Conservation (phyloP, 1,284 basidiomycete genomes). For the Moesziomyces antarcticus region DNA sequence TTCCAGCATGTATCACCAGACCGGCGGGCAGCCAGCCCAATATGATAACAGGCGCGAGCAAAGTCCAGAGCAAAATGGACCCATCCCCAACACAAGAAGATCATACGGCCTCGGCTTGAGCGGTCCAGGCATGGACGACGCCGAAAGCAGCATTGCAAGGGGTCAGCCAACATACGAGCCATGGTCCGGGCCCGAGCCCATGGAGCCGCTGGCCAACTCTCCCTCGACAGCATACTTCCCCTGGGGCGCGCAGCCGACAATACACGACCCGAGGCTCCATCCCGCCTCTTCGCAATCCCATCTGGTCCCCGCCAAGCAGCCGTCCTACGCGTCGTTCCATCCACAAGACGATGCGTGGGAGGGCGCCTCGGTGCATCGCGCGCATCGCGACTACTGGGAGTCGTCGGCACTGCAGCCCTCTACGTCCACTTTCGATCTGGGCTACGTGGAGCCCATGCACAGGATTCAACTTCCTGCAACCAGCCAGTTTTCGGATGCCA, state of each 20-base stretch:
- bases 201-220: constrained; percentile 24
- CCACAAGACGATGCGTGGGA: not conserved
- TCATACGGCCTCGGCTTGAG: constrained; percentile 13
- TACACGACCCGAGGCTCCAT: constrained; percentile 5
- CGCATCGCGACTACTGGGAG: constrained; percentile 22
- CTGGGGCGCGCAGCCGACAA: constrained; percentile 10
- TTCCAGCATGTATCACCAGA: not conserved
- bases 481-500: constrained; percentile 4
- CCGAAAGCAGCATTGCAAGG: constrained; percentile 16
- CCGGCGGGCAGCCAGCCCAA: not conserved
- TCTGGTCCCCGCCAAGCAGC: constrained; percentile 5
- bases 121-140: not conserved
- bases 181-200: constrained; percentile 15
- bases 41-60: not conserved
- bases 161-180: constrained; percentile 22
- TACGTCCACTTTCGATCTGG: not conserved
- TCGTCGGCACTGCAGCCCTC: constrained; percentile 21
- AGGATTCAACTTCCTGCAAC: constrained; percentile 6
- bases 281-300: constrained; percentile 10
- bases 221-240: constrained; percentile 20
- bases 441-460: not conserved
- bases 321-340: constrained; percentile 2
- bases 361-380: not conserved
- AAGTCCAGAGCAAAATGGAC: not conserved
- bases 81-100: not conserved